These are phyloP conservation scores for Cercospora zeina DNA, from an alignment of 2,329 filamentous ascomycete species.

Conservation along the genomic window DNA sequence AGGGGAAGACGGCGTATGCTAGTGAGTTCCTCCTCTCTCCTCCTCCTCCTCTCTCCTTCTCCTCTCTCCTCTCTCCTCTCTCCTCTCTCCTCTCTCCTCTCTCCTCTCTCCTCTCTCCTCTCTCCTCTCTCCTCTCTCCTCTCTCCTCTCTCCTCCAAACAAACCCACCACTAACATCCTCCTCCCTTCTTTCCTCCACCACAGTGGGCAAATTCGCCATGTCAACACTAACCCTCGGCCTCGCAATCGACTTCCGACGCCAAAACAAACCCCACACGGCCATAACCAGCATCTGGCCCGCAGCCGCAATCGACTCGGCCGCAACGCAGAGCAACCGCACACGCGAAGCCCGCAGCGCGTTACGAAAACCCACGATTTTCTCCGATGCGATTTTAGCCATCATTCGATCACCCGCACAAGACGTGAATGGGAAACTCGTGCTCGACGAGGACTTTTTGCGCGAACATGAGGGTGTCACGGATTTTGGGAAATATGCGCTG, in stretches of 20 bases:
- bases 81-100: too few relatives aligned
- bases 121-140: too few relatives aligned
- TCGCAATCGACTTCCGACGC: constrained; percentile 77
- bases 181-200: too few relatives aligned
- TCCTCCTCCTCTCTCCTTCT: too few relatives aligned
- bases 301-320: constrained; percentile 73
- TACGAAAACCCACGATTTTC: constrained; percentile 62
- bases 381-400: constrained; percentile 77
- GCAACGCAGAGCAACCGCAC: constrained; percentile 61
- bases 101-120: constrained; percentile 33
- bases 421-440: constrained; percentile 70
- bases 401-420: constrained; percentile 58
- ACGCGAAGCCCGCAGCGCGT: constrained; percentile 34
- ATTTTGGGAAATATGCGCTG: constrained; percentile 74
- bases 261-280: constrained; percentile 68
- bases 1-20: constrained; percentile 83
- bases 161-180: too few relatives aligned
- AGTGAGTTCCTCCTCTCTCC: constrained; percentile 30
- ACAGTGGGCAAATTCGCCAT: constrained; percentile 55
- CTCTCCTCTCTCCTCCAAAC: too few relatives aligned
- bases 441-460: constrained; percentile 81
- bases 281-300: constrained; percentile 81
- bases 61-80: too few relatives aligned
- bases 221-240: constrained; percentile 76
- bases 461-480: constrained; percentile 60